Evolutionary conservation across 805 yeast genomes (phyloP), one percentile per base, ranked within the genome.

Genomic region (Candida berthetii): DNA sequence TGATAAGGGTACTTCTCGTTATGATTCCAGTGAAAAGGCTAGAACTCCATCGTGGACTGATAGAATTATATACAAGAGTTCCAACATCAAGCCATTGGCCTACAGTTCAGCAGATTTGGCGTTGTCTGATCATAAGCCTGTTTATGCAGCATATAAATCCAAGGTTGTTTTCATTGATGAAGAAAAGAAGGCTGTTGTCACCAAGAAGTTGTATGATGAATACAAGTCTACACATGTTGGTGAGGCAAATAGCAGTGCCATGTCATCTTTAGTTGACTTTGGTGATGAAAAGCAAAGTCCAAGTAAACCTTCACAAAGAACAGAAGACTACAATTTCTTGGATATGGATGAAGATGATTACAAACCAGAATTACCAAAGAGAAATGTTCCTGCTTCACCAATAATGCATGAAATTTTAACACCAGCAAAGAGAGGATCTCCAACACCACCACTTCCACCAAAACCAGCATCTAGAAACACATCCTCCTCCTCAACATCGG

Each of bases 1-100:
- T 61, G 96, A 91, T 58, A 82, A 84, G 47, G 93, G 91, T 3
- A 82, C 96, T 0, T 72, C 76, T 38, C 66, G 61, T 16, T 93
- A 90, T 58, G 98, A 91, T 59, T 72, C 95, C 1, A 83, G 95
- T 10, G 99, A 91, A 51, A 91, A 91, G 58, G 91, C 83, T 47
- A 73, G 99, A 52, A 81, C 86, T 4, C 99, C 99, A 1, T 84
- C 96, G 0, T 91, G 98, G 97, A 91, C 98, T 0, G 99, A 91
- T 61, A 70, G 99, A 54, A 82, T 87, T 42, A 65, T 91, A 37
- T 82, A 72, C 53, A 69, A 72, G 44, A 88, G 95, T 31, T 59
- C 67, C 4, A 64, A 64, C 15, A 53, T 89, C 34, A 63, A 68
- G 33, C 93, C 87, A 37, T 56, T 80, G 47, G 78, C 79, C 40